Evolutionary conservation across 257 asterid genomes (phyloP).

Genomic region (Solanum bulbocastanum): DNA sequence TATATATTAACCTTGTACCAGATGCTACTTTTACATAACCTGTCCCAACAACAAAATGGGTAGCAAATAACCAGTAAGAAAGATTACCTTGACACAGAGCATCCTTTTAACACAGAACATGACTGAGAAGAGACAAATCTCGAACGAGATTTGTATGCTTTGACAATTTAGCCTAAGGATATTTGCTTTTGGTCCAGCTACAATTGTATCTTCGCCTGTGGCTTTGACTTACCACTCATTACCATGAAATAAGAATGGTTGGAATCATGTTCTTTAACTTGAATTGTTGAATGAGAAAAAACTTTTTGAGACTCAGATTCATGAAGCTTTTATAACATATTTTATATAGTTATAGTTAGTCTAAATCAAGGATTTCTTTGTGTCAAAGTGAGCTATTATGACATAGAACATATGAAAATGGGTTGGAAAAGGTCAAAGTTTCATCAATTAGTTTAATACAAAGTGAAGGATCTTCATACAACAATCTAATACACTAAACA

Average conservation of each 20-base stretch:
- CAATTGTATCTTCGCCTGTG: slow-evolving; percentile 51
- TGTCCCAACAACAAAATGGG: neutral
- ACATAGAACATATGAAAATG: no score
- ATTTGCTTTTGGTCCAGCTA: slow-evolving; percentile 88
- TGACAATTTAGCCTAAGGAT: slow-evolving; percentile 68
- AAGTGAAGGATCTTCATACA: no score
- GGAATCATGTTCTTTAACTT: slow-evolving; percentile 59
- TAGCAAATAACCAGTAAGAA: slow-evolving; percentile 3
- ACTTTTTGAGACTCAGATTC: no score
- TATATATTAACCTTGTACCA: neutral
- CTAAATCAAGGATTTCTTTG: no score
- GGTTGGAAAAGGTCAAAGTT: no score
- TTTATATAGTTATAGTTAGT: no score
- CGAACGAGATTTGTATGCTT: slow-evolving; percentile 66
- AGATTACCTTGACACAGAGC: slow-evolving; percentile 56
- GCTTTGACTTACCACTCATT: slow-evolving; percentile 52
- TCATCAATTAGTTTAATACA: no score
- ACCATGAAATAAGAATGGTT: slow-evolving; percentile 46
- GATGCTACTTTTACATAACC: neutral
- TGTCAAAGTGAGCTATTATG: no score
- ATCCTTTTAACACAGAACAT: slow-evolving; percentile 43
- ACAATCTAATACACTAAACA: no score
- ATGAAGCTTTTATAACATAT: no score
- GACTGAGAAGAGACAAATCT: slow-evolving; percentile 22
- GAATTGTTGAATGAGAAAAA: no score